These are phyloP conservation scores for Amaranthus tricolor DNA, from an alignment of 179 eudicot species.

Conservation along the genomic window DNA sequence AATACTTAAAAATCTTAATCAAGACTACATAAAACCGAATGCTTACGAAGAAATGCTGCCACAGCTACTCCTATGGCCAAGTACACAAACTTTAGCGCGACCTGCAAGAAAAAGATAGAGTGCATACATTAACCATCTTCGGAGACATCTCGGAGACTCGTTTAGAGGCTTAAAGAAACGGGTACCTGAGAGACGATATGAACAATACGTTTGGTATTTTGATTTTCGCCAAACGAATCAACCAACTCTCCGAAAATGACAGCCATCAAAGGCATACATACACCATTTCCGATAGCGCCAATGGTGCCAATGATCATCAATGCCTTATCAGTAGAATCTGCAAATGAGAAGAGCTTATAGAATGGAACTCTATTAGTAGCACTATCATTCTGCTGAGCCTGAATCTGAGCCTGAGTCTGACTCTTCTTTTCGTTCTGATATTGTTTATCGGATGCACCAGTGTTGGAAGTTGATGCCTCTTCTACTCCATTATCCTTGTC, in stretches of 20 bases:
- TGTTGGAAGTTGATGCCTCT: constrained; percentile 13
- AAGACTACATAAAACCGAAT: no score
- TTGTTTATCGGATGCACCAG: neutral
- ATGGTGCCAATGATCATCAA: constrained; percentile 71
- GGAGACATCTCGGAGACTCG: no score
- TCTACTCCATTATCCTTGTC: constrained; percentile 7
- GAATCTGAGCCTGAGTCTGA: neutral
- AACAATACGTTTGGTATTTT: constrained; percentile 34
- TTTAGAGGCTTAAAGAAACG: no score
- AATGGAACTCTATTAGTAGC: constrained; percentile 43
- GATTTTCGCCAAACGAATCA: constrained; percentile 61
- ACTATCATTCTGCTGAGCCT: neutral
- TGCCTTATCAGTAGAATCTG: constrained; percentile 52
- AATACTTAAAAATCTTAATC: neutral
- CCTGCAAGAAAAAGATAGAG: constrained; percentile 31
- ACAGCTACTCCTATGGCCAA: constrained; percentile 61
- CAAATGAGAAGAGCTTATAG: constrained; percentile 63
- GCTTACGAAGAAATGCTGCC: constrained; percentile 72
- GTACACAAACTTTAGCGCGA: constrained; percentile 63
- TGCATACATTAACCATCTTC: no score
- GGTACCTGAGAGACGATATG: constrained; percentile 56
- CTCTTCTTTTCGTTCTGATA: constrained; percentile 3
- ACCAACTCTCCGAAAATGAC: constrained; percentile 58
- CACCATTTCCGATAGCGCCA: constrained; percentile 69
- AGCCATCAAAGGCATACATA: constrained; percentile 63